Conservation (phyloP, 2,329 filamentous ascomycete species). For the Fusarium newnesense region DNA sequence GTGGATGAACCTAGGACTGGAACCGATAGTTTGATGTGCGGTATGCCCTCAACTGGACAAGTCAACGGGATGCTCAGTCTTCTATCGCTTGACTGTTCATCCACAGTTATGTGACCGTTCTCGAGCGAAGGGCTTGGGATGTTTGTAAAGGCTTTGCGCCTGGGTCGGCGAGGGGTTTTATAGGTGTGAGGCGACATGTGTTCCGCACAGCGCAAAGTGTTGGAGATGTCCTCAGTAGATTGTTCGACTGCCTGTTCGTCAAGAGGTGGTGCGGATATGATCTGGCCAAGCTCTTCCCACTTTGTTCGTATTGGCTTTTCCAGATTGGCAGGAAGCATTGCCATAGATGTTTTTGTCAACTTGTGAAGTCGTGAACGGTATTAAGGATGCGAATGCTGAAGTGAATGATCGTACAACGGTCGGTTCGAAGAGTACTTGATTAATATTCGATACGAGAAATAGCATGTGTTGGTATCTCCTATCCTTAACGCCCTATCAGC, state of each 20-base stretch:
- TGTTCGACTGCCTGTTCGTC: not conserved
- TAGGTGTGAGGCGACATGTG: not conserved
- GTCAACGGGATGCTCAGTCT: conserved; percentile 24
- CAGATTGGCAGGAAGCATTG: not conserved
- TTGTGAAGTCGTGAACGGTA: not conserved
- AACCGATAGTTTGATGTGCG: conserved; percentile 23
- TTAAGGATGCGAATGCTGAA: not conserved
- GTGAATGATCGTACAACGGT: not conserved
- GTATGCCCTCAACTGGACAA: not conserved
- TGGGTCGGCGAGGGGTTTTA: not conserved
- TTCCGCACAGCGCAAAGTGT: not conserved
- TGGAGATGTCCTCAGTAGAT: not conserved
- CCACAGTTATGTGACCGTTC: not conserved
- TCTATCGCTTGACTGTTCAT: not conserved
- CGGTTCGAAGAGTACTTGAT: not conserved
- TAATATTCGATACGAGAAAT: conserved; percentile 1
- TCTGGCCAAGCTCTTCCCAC: not conserved
- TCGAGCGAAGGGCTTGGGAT: not conserved
- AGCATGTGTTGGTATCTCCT: conserved; percentile 1
- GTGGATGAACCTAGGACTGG: conserved; percentile 2
- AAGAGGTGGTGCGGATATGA: not conserved
- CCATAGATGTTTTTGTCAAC: not conserved
- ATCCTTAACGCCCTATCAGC: not conserved
- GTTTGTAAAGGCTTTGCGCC: not conserved
- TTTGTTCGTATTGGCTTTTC: not conserved